A percentile compares a stretch with the other conserved stretches of the same genome.
Evolutionary conservation across 495 filamentous ascomycete genomes (phyloP).

Genomic region (Tuber magnatum): DNA sequence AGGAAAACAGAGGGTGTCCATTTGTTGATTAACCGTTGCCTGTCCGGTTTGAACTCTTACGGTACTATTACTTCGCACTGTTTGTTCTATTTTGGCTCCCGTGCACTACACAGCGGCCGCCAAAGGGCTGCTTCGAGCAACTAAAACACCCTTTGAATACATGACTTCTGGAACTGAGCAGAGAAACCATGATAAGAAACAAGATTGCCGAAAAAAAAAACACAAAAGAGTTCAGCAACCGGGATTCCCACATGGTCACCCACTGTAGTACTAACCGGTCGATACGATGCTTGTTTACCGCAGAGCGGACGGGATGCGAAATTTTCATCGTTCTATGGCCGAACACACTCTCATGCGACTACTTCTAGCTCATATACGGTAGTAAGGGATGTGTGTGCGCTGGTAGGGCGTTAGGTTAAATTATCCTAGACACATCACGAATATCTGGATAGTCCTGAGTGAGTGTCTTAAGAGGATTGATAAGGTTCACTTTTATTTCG

Average conservation of each 20-base stretch:
- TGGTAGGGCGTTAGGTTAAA: background rate
- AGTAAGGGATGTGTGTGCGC: background rate
- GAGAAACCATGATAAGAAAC: background rate
- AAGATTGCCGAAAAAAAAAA: background rate
- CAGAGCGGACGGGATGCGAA: constrained; percentile 6
- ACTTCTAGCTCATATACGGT: background rate
- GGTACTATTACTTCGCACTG: no score
- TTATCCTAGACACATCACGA: background rate
- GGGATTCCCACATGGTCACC: constrained; percentile 6
- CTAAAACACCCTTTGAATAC: background rate
- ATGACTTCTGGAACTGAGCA: background rate
- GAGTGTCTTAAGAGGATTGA: background rate
- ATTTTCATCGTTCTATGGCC: constrained; percentile 4
- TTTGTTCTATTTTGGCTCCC: background rate
- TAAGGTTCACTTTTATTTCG: background rate
- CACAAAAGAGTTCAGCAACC: background rate
- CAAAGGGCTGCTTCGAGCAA: background rate
- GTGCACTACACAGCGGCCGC: background rate
- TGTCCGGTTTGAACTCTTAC: background rate
- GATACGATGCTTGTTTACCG: constrained; percentile 6
- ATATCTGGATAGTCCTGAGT: background rate
- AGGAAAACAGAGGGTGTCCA: background rate
- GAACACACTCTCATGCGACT: background rate
- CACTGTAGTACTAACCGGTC: constrained; percentile 6
- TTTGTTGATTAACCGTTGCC: background rate